Base-by-base conservation (phyloP, 139 green algal genomes). In the Coelastrella sp. region DNA sequence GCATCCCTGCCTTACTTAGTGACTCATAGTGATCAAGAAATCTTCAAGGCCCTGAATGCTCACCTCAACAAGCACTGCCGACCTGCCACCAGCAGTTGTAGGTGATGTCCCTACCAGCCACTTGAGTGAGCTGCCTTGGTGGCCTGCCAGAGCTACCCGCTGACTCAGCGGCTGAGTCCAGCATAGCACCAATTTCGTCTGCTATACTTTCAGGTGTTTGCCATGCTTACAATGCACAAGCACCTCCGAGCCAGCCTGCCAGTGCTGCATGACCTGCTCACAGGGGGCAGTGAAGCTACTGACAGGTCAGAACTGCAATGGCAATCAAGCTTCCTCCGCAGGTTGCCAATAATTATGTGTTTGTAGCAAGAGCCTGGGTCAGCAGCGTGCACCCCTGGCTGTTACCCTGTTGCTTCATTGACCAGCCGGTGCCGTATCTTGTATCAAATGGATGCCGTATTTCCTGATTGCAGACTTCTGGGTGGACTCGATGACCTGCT, bases 151-250 rank as follows among this genome's bases (percentile, higher is more conserved):
- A 49, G 35, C 35, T 49, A 3, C 35, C 35, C 35, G 35, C 35
- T 49, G 35, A 49, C 35, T 49, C 35, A 49, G 35, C 35, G 35
- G 35, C 35, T 49, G 35, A 49, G 35, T 49, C 35, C 35, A 49
- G 35, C 35, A 49, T 49, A 49, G 3, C 35, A 5, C 35, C 35
- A 49, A 49, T 49, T 7, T 72, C 15, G 1, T 72, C 63, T 72
- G 63, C 17, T 78, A 20, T 83, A 49, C 35, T 83, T 25, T 11
- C 78, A 89, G 87, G 56, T 93, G 78, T 93, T 93, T 75, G 8
- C 81, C 7, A 70, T 93, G 84, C 84, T 93, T 61, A 85, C 91
- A 19, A 92, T 93, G 91, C 59, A 91, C 84, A 60, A 65, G 24
- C 66, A 90, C 68, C 57, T 92, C 5, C 60, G 61, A 56, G 60